These are phyloP conservation scores for Ceratocystis smalleyi DNA, from an alignment of 2,329 filamentous ascomycete genomes.

Conservation along the genomic window DNA sequence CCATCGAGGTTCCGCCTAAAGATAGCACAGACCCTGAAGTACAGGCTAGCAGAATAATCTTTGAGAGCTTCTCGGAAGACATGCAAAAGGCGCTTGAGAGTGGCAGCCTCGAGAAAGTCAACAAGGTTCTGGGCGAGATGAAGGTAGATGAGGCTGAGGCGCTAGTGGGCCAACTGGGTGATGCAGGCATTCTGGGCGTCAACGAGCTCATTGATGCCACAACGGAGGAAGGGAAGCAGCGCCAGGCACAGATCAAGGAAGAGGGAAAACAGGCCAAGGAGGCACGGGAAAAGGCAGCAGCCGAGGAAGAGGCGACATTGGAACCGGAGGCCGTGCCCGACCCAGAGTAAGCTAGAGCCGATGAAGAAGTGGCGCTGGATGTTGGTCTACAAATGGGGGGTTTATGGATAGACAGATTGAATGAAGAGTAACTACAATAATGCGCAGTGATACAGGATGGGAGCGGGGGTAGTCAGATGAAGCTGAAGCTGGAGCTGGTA, in stretches of 20 bases:
- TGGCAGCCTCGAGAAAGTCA: slow-evolving; percentile 57
- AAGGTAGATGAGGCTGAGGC: slow-evolving; percentile 76
- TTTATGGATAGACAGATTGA: background rate
- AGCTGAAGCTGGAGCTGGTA: no score
- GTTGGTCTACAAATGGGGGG: background rate
- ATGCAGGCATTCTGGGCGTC: slow-evolving; percentile 77
- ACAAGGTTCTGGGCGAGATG: slow-evolving; percentile 61
- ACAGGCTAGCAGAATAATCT: slow-evolving; percentile 54
- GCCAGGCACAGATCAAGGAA: slow-evolving; percentile 59
- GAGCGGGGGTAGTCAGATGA: no score
- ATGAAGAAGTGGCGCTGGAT: background rate
- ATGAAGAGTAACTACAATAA: background rate
- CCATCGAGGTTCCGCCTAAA: slow-evolving; percentile 62
- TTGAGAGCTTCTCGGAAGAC: slow-evolving; percentile 67
- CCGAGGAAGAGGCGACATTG: background rate
- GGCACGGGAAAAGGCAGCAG: slow-evolving; percentile 8
- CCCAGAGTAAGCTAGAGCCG: slow-evolving; percentile 15
- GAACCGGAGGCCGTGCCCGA: slow-evolving; percentile 8
- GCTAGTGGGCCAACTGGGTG: slow-evolving; percentile 61
- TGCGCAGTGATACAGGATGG: background rate
- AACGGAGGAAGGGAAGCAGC: slow-evolving; percentile 67
- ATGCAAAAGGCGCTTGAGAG: slow-evolving; percentile 70
- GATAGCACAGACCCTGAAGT: slow-evolving; percentile 50
- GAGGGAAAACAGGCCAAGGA: slow-evolving; percentile 22
- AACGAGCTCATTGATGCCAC: slow-evolving; percentile 92